phyloP scores from a whole-genome alignment of 768 basidiomycete species.

The Tubosaeta sp. region DNA sequence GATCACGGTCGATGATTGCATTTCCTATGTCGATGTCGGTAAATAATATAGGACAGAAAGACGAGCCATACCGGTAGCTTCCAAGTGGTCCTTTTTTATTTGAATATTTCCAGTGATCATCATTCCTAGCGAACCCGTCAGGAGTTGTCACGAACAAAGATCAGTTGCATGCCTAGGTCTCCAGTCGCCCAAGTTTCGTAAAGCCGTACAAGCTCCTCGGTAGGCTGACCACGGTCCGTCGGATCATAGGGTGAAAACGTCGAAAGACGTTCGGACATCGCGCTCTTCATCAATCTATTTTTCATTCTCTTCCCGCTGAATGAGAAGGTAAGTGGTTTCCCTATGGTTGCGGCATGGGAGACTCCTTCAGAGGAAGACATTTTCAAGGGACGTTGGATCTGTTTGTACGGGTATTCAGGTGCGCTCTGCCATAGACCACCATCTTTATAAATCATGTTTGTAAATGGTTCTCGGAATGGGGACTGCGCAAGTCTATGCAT shows the following conservation, averaged over 20 bases:
- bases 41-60: background rate
- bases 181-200: conserved; percentile 34
- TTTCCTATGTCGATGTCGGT: conserved; percentile 18
- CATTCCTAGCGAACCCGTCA: conserved; percentile 22
- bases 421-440: conserved; percentile 3
- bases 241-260: conserved; percentile 31
- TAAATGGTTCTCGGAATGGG: conserved; percentile 11
- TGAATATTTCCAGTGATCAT: conserved; percentile 33
- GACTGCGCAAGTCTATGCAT: conserved; percentile 14
- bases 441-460: conserved; percentile 18
- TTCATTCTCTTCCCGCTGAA: conserved; percentile 28
- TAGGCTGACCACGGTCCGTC: conserved; percentile 27
- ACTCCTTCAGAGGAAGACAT: conserved; percentile 13
- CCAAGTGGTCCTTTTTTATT: conserved; percentile 32
- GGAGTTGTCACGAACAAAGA: background rate
- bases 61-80: conserved; percentile 27
- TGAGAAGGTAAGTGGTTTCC: conserved; percentile 24
- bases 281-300: conserved; percentile 33
- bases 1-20: conserved; percentile 29
- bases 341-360: conserved; percentile 18
- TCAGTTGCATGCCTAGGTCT: conserved; percentile 21
- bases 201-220: conserved; percentile 31
- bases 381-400: conserved; percentile 7
- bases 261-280: conserved; percentile 34
- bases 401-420: conserved; percentile 14